Conservation (phyloP, 257 asterid species). For the Salvia hispanica region DNA sequence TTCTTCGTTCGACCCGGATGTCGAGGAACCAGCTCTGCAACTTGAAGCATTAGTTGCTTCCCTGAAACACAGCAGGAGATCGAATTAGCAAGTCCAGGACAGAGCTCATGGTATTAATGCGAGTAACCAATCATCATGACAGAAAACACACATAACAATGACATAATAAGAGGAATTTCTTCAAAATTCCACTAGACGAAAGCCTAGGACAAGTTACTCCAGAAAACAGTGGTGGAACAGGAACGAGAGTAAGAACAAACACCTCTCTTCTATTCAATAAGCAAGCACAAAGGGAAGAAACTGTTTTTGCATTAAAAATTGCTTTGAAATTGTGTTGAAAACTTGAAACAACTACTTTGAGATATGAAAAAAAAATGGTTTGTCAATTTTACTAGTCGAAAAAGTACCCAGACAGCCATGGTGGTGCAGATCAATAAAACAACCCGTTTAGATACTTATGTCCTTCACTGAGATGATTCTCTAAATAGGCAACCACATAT, state of each 20-base stretch:
- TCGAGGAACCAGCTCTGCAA: constrained; percentile 87
- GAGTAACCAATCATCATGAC: not conserved
- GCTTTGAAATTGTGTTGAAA: not conserved
- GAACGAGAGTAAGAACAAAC: not conserved
- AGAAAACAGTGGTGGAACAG: not conserved
- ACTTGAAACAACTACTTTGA: not conserved
- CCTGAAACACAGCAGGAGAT: constrained; percentile 45
- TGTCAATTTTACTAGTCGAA: not conserved
- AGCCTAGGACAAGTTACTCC: not conserved
- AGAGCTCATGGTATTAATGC: not conserved
- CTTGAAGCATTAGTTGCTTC: constrained; percentile 79
- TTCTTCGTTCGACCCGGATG: constrained; percentile 91
- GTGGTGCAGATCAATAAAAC: not conserved
- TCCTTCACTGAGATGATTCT: not conserved
- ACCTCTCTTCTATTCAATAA: not conserved
- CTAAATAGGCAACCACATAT: not conserved
- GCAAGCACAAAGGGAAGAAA: not conserved
- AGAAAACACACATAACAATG: not conserved
- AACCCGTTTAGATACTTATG: not conserved
- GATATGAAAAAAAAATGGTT: not conserved
- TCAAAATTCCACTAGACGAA: not conserved
- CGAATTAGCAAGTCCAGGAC: not conserved
- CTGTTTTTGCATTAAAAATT: not conserved
- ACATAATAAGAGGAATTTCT: not conserved
- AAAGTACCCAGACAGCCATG: not conserved